Evolutionary conservation across 2,329 filamentous ascomycete genomes (phyloP).

Genomic region (Salinomyces thailandicus): DNA sequence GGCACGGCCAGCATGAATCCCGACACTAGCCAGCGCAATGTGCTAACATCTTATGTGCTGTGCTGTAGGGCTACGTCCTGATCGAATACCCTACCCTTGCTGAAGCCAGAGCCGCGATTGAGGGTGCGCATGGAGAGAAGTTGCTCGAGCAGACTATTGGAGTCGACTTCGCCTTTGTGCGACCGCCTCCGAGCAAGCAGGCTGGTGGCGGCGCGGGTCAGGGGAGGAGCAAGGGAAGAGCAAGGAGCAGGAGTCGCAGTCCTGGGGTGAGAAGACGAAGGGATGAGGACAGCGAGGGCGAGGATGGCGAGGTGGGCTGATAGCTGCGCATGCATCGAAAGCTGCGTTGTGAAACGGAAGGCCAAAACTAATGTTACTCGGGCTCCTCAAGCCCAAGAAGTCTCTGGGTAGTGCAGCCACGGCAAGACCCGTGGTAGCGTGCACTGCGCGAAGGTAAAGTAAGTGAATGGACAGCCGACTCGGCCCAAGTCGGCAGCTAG

Average conservation of each 20-base stretch:
- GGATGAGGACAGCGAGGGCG: constrained; percentile 1
- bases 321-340: no score
- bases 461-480: no score
- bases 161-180: constrained; percentile 78
- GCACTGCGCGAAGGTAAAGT: no score
- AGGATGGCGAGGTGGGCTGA: constrained; percentile 1
- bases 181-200: constrained; percentile 56
- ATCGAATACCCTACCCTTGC: constrained; percentile 74
- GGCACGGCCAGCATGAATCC: no score
- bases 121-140: constrained; percentile 66
- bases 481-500: not conserved
- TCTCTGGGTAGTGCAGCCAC: no score
- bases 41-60: constrained; percentile 5
- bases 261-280: not conserved
- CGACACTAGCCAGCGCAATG: not conserved
- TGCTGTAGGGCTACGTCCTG: constrained; percentile 65
- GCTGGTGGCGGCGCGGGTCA: constrained; percentile 4
- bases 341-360: no score
- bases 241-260: not conserved
- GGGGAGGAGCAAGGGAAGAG: constrained; percentile 5
- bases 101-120: constrained; percentile 72
- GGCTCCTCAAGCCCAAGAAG: no score
- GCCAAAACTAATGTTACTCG: no score
- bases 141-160: constrained; percentile 70
- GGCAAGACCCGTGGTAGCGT: no score